Evolutionary conservation across 1,284 basidiomycete species (phyloP), one percentile per base, ranked within the genome.

Genomic region (Sporisorium reilianum): DNA sequence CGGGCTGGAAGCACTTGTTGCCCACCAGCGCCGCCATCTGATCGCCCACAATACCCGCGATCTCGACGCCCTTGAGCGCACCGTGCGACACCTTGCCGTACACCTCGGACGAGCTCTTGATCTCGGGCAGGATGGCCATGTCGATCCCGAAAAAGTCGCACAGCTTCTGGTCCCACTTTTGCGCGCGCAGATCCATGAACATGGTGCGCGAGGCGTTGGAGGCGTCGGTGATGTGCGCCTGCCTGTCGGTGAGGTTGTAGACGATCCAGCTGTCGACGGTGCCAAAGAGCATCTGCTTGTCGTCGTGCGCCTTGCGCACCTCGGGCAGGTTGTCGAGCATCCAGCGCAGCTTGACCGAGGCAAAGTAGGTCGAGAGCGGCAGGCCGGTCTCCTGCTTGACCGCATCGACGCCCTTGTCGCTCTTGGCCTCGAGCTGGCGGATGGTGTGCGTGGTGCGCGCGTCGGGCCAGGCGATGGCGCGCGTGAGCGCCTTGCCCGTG

Each of bases 201-300:
- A 99, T 91, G 0, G 96, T 98, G 49, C 96, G 91, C 2, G 95
- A 98, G 2, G 96, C 96, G 85, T 99, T 99, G 59, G 94, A 94
- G n/a, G 93, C 91, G 85, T 99, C 96, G 75, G 91, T 92, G 73
- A 97, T 90, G 86, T 98, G 95, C n/a, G 93, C 86, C 48, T 90
- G 90, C 25, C 92, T 91, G 61, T 94, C 94, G 6, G 94, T 91
- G 20, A 96, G 88, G 85, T 95, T 93, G 86, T 95, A 97, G 73
- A 92, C 89, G 60, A 98, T 89, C 95, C 96, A 99, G 34, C 92
- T 94, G 86, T 99, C 97, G 60, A 99, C 91, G 0, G 97, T 99
- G 32, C 96, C 96, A 80, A 97, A 95, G 49, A 91, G 87, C 32
- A 99, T 88, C 77, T 93, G 90, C 83, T 94, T 93, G 51, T 89